phyloP scores from a whole-genome alignment of 2,329 filamentous ascomycete genomes.

The Ambrosiella cleistominuta region DNA sequence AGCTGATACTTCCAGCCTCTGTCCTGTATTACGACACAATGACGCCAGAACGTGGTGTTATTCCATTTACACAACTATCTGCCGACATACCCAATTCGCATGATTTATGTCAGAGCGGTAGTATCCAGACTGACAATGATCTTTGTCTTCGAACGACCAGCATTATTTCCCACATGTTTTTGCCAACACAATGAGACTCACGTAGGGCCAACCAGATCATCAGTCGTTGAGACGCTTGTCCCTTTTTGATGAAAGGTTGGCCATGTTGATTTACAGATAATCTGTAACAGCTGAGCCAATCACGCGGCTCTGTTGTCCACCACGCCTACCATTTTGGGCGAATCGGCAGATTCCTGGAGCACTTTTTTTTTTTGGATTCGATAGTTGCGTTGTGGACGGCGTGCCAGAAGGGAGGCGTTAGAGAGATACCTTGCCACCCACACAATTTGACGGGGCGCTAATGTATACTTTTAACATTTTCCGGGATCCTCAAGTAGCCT shows the following conservation, averaged over 20 bases:
- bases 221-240: not conserved
- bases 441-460: not conserved
- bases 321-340: slow-evolving; percentile 1
- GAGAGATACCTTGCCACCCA: not conserved
- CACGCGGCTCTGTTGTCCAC: not conserved
- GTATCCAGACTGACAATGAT: not conserved
- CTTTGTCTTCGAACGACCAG: not conserved
- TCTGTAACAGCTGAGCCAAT: slow-evolving; percentile 4
- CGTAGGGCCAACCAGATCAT: not conserved
- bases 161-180: not conserved
- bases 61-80: not conserved
- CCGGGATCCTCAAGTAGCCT: not conserved
- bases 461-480: not conserved
- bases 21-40: no score
- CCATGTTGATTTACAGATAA: not conserved
- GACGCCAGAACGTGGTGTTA: no score
- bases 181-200: not conserved
- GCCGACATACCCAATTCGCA: not conserved
- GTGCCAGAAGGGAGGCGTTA: not conserved
- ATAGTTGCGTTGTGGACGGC: not conserved
- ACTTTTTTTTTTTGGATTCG: not conserved
- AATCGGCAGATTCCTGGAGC: not conserved
- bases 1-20: not conserved
- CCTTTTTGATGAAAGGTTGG: not conserved
- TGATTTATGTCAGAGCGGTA: not conserved